Base-by-base conservation (phyloP, 495 filamentous ascomycete genomes). In the Cercophora scortea region DNA sequence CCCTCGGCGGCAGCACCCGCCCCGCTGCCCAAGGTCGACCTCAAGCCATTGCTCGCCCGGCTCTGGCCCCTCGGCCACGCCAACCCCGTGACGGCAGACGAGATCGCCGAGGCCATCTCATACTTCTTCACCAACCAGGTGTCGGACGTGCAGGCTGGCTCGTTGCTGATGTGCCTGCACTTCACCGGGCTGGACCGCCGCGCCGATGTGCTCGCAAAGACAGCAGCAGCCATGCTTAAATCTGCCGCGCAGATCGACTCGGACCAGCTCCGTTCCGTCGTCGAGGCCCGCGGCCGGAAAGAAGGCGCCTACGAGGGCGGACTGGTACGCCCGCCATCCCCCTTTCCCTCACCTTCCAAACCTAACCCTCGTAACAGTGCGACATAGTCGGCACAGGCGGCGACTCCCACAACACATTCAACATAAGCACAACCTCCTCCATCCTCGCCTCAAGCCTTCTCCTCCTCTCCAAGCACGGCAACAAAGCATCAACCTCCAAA, bases 371-470 rank as follows among this genome's bases (percentile, higher is more conserved):
- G 1, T 8, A 4, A 53, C 55, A 91, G 85, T 92, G 90, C 69
- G 94, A 99, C 67, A 96, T 99, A 61, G 94, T 97, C 43, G 94
- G 94, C 61, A 99, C 94, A 12, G 94, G 94, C 47, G 94, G 94
- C 63, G 93, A 97, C 72, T 85, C 86, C 34, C 90, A 96, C 74
- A 87, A 90, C 66, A 99, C 94, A 16, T 97, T 95, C 81, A 99
- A 99, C 67, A 89, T 99, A 66, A 89, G 84, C 57, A 97, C 93
- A 4, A 95, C 92, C 7, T 80, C 94, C 4, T 95, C 90, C 6
- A 95, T 99, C 61, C 76, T 99, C 42, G 90, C 87, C 51, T 92
- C 90, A 6, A 82, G 87, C 13, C 70, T 89, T 11, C 78, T 96
- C 15, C 72, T 93, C 42, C 76, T 95, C 48, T 87, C 86, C 50